These are phyloP conservation scores for Ustilago crameri DNA, from an alignment of 1,284 basidiomycete genomes.

Conservation along the genomic window DNA sequence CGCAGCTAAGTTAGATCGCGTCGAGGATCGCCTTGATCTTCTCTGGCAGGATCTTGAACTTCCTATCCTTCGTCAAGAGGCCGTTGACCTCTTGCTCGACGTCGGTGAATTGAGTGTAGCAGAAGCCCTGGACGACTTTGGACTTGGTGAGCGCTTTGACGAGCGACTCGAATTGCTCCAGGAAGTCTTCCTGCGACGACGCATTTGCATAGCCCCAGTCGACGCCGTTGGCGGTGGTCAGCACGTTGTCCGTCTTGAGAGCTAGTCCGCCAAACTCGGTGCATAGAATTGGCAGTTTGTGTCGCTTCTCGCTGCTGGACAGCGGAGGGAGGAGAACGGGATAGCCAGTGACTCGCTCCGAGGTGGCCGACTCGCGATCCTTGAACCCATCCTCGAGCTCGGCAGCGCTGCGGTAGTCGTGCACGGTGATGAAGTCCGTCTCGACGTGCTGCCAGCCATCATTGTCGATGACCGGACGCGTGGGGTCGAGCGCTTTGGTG, in stretches of 20 bases:
- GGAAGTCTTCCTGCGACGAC: conserved; percentile 19
- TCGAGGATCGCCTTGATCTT: conserved; percentile 49
- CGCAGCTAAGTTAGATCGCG: conserved; percentile 15
- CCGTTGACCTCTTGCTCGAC: conserved; percentile 51
- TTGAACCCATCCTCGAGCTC: conserved; percentile 16
- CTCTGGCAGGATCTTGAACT: conserved; percentile 35
- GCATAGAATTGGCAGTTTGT: conserved; percentile 38
- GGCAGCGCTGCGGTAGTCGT: conserved; percentile 39
- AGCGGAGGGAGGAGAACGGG: conserved; percentile 22
- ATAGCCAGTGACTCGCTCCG: conserved; percentile 23
- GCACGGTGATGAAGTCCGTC: conserved; percentile 41
- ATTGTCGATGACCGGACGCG: conserved; percentile 42
- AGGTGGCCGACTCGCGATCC: conserved; percentile 4
- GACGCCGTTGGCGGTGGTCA: conserved; percentile 15
- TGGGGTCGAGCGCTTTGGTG: conserved; percentile 48
- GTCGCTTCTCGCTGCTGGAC: conserved; percentile 7
- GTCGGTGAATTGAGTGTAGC: conserved; percentile 52
- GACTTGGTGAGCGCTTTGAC: conserved; percentile 19
- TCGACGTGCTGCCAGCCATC: conserved; percentile 56
- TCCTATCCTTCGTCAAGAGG: conserved; percentile 34
- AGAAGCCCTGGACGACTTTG: conserved; percentile 47
- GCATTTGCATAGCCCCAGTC: conserved; percentile 50
- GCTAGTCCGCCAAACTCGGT: conserved; percentile 51
- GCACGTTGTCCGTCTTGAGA: conserved; percentile 17
- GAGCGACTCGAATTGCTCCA: conserved; percentile 25